Evolutionary conservation across 2,329 filamentous ascomycete genomes (phyloP).

Genomic region (Cladosporium sp.): DNA sequence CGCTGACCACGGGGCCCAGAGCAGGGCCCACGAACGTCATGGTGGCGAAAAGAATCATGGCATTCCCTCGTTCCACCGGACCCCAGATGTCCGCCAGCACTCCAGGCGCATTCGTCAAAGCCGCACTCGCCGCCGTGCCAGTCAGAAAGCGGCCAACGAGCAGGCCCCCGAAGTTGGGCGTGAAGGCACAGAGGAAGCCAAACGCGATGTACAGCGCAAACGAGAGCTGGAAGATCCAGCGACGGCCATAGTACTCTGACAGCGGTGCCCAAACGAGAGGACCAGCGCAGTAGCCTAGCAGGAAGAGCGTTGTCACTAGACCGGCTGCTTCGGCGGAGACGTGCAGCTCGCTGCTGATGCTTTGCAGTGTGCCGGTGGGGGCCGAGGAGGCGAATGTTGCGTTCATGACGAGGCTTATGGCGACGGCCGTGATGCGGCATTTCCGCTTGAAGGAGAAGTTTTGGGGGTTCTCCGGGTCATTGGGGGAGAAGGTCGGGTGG

Average conservation of each 20-base stretch:
- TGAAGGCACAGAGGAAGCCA: conserved; percentile 39
- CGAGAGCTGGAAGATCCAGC: conserved; percentile 33
- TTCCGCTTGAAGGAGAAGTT: conserved; percentile 40
- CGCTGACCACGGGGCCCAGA: conserved; percentile 47
- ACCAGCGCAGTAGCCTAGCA: conserved; percentile 27
- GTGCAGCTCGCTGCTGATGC: conserved; percentile 42
- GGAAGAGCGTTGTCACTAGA: conserved; percentile 23
- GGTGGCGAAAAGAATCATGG: conserved; percentile 50
- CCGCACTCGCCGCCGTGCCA: conserved; percentile 43
- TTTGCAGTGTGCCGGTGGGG: conserved; percentile 34
- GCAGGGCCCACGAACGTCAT: conserved; percentile 45
- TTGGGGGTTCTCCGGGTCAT: conserved; percentile 46
- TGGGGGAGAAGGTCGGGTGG: conserved; percentile 44
- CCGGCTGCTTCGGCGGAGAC: conserved; percentile 42
- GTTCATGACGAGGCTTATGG: conserved; percentile 49
- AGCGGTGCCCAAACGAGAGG: conserved; percentile 57
- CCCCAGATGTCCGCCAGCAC: conserved; percentile 43
- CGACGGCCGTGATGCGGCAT: conserved; percentile 38
- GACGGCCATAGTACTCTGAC: conserved; percentile 56
- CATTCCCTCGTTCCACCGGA: conserved; percentile 41
- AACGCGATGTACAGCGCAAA: conserved; percentile 36
- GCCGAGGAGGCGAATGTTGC: conserved; percentile 51
- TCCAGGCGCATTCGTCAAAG: conserved; percentile 41
- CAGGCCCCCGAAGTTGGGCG: conserved; percentile 41
- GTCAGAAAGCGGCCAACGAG: conserved; percentile 44